Evolutionary conservation across 495 filamentous ascomycete genomes (phyloP), one percentile per base, ranked within the genome.

Genomic region (Trichoderma asperelloides): DNA sequence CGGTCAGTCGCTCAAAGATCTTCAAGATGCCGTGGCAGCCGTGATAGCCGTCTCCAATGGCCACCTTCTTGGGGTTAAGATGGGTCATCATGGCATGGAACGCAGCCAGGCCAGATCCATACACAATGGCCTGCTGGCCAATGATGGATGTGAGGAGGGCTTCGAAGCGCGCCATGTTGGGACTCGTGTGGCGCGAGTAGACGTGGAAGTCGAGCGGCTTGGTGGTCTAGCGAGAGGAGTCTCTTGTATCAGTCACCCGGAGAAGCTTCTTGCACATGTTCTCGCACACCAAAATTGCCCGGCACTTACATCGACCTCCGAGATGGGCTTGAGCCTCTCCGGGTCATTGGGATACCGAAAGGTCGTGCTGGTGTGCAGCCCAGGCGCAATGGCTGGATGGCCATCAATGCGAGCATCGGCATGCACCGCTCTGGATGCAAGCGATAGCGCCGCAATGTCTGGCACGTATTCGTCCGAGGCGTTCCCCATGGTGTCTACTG

Each of bases 31-130:
- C 92, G 77, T 96, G 92, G 77, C 90, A 94, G 71, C 95, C 95
- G 79, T 98, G 95, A 78, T 98, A 98, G 41, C 91, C 92, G 62
- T 82, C 87, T 41, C 87, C 87, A 69, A 97, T 89, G 70, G 91
- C 84, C 60, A 98, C 84, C 49, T 86, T 85, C 62, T 84, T 84
- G 1, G 95, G 95, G 74, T 92, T 91, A 7, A 95, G 79, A 69
- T 87, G 85, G 12, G 90, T 82, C 18, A 97, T 81, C 25, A 91
- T 79, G 21, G 90, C 93, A 77, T 97, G 90, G 76, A 97, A 91
- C 66, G 93, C 91, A 2, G 91, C 85, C 23, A 97, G 86, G 27
- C 95, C 95, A 7, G 91, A 95, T 51, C 86, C 80, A 80, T 97
- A 98, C 70, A 86, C 90, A 18, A 96, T 73, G 2, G 82, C 78